These are phyloP conservation scores for Gossypium davidsonii DNA, from an alignment of 441 rosid species.

Conservation along the genomic window DNA sequence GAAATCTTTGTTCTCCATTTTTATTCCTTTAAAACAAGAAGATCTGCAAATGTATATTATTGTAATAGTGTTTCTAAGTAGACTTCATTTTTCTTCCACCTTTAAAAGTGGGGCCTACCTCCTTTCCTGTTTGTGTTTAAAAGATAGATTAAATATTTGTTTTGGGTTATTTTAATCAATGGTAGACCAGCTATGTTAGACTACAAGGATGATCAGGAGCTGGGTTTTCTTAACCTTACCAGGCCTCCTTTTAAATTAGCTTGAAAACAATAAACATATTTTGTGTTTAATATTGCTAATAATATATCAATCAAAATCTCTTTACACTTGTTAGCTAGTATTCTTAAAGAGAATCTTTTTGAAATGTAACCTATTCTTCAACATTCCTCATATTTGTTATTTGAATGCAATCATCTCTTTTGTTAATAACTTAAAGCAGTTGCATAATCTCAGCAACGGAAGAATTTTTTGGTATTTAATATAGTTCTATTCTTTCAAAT, in stretches of 20 bases:
- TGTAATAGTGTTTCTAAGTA: neutral
- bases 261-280: neutral
- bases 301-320: neutral
- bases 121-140: neutral
- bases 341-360: neutral
- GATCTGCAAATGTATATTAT: neutral
- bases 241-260: neutral
- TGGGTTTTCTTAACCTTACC: constrained; percentile 8
- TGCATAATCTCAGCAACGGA: neutral
- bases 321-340: neutral
- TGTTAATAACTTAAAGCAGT: constrained; percentile 13
- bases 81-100: neutral
- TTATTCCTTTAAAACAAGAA: neutral
- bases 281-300: neutral
- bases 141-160: neutral
- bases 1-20: neutral
- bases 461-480: neutral
- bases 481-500: constrained; percentile 11
- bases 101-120: neutral
- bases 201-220: neutral
- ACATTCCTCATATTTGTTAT: neutral
- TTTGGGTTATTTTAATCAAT: neutral
- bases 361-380: neutral
- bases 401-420: constrained; percentile 6
- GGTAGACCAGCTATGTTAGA: neutral